Evolutionary conservation across 2,329 filamentous ascomycete genomes (phyloP).

Genomic region (Trichoderma harzianum): DNA sequence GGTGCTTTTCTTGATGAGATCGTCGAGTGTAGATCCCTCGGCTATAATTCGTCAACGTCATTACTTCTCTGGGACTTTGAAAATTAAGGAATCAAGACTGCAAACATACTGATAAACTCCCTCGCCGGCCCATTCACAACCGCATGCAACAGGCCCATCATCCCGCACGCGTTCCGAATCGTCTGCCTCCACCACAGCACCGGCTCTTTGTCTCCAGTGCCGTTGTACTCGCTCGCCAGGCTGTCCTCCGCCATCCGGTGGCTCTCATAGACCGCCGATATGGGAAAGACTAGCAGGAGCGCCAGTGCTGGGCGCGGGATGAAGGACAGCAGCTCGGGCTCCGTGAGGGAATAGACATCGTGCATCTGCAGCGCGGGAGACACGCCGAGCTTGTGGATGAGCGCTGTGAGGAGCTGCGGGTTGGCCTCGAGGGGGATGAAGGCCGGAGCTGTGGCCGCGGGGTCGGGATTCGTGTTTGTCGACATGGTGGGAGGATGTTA

Average conservation of each 20-base stretch:
- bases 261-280: conserved; percentile 74
- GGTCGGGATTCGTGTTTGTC: conserved; percentile 38
- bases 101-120: conserved; percentile 53
- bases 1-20: conserved; percentile 66
- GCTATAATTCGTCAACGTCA: not conserved
- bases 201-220: conserved; percentile 65
- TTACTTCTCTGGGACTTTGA: not conserved
- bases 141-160: conserved; percentile 84
- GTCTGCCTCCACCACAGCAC: conserved; percentile 95
- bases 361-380: conserved; percentile 74
- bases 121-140: conserved; percentile 72
- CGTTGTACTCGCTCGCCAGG: conserved; percentile 59
- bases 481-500: conserved; percentile 28
- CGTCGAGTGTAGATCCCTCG: conserved; percentile 54
- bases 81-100: not conserved
- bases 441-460: conserved; percentile 38
- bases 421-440: conserved; percentile 69
- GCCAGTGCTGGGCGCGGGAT: conserved; percentile 85
- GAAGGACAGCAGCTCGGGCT: conserved; percentile 78
- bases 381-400: conserved; percentile 81
- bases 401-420: conserved; percentile 80
- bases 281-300: conserved; percentile 87
- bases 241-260: conserved; percentile 72
- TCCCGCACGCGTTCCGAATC: conserved; percentile 86
- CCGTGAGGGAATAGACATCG: conserved; percentile 88